These are phyloP conservation scores for Debaryomyces nepalensis DNA, from an alignment of 1,139 yeast species.

Conservation along the genomic window DNA sequence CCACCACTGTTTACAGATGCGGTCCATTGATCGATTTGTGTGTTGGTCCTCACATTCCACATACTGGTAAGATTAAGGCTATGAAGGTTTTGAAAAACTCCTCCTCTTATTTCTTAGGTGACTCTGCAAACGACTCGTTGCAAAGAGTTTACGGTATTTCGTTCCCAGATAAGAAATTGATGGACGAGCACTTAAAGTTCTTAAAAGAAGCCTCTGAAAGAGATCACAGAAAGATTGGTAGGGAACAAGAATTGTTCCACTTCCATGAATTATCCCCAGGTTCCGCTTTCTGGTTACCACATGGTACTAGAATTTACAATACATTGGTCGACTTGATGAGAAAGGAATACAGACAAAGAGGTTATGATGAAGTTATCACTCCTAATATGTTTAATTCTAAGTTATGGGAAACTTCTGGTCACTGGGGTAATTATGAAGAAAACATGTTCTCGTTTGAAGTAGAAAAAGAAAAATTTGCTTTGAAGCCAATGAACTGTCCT, in stretches of 20 bases:
- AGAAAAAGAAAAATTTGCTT: slow-evolving; percentile 85
- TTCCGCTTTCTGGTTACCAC: slow-evolving; percentile 96
- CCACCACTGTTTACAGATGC: slow-evolving; percentile 96
- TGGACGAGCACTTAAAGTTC: slow-evolving; percentile 95
- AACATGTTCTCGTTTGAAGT: slow-evolving; percentile 97
- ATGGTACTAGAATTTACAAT: slow-evolving; percentile 95
- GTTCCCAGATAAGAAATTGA: slow-evolving; percentile 96
- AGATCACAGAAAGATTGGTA: slow-evolving; percentile 97
- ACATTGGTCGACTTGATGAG: slow-evolving; percentile 78
- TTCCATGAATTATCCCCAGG: slow-evolving; percentile 99
- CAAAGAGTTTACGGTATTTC: slow-evolving; percentile 98
- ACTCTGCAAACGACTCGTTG: slow-evolving; percentile 87
- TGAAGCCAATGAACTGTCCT: slow-evolving; percentile 99
- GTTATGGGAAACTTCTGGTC: slow-evolving; percentile 98
- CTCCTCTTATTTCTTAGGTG: slow-evolving; percentile 95
- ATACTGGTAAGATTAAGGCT: slow-evolving; percentile 95
- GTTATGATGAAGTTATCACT: slow-evolving; percentile 96
- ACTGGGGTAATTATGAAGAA: slow-evolving; percentile 96
- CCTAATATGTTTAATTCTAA: slow-evolving; percentile 97
- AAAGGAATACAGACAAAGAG: slow-evolving; percentile 84
- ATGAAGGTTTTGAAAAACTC: slow-evolving; percentile 95
- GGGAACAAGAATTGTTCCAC: slow-evolving; percentile 92
- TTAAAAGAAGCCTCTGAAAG: slow-evolving; percentile 96
- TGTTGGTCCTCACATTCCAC: slow-evolving; percentile 98
- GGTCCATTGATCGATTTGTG: slow-evolving; percentile 98